phyloP scores from a whole-genome alignment of 2,329 filamentous ascomycete genomes.

The Didymella arachidicola region DNA sequence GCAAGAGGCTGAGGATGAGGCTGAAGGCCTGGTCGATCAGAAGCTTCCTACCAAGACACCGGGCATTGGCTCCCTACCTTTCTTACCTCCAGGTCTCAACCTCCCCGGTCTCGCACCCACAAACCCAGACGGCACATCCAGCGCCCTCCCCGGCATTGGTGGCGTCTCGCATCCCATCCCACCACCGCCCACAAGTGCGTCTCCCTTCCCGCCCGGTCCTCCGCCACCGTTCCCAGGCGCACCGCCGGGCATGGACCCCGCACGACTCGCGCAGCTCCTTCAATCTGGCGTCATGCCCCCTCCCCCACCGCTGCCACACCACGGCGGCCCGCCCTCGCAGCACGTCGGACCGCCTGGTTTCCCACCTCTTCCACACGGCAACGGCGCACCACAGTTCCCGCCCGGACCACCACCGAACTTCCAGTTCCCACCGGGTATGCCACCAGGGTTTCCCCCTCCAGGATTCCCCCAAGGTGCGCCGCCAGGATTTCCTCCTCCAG shows the following conservation, averaged over 20 bases:
- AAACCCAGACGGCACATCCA: conserved; percentile 53
- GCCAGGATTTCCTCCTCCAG: conserved; percentile 34
- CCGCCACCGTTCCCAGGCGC: conserved; percentile 31
- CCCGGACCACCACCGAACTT: conserved; percentile 50
- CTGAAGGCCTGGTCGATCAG: conserved; percentile 91
- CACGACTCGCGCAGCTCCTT: conserved; percentile 47
- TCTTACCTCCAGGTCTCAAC: conserved; percentile 67
- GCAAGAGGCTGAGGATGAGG: conserved; percentile 90
- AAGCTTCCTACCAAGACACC: conserved; percentile 72
- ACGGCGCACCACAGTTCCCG: conserved; percentile 34
- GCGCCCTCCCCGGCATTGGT: conserved; percentile 58
- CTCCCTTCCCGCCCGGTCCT: conserved; percentile 32
- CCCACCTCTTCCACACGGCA: conserved; percentile 33
- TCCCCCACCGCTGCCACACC: conserved; percentile 42
- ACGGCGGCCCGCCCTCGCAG: conserved; percentile 30
- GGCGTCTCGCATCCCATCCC: conserved; percentile 43
- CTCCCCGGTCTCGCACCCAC: conserved; percentile 45
- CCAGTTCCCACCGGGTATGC: conserved; percentile 44
- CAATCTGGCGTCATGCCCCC: conserved; percentile 48
- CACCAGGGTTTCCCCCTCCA: conserved; percentile 33
- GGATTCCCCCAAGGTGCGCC: conserved; percentile 23
- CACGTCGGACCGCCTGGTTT: conserved; percentile 33
- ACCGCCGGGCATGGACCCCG: conserved; percentile 38
- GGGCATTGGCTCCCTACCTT: conserved; percentile 52
- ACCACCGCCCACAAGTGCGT: conserved; percentile 34